phyloP scores from a whole-genome alignment of 1,284 basidiomycete species.

The Irpex sp. region DNA sequence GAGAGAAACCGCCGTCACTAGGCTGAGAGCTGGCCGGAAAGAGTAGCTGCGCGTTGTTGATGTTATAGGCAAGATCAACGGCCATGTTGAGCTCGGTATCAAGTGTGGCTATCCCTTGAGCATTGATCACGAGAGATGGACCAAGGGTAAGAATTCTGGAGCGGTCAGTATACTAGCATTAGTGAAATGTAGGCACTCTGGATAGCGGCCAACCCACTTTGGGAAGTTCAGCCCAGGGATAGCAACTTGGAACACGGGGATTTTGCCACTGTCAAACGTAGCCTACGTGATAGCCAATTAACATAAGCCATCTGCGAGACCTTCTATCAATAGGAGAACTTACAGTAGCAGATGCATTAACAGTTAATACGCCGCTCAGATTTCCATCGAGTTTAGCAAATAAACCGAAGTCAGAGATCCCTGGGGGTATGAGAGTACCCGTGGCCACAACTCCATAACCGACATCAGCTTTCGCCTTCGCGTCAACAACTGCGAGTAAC shows the following conservation, averaged over 20 bases:
- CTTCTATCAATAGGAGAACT: conserved; percentile 1
- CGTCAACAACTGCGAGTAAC: conserved; percentile 28
- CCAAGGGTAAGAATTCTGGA: conserved; percentile 31
- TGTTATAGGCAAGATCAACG: conserved; percentile 32
- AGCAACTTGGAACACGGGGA: conserved; percentile 32
- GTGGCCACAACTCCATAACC: conserved; percentile 38
- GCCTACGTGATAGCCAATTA: conserved; percentile 22
- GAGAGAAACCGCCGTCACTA: conserved; percentile 18
- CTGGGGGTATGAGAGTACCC: conserved; percentile 42
- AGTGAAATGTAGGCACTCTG: no score
- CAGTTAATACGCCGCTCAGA: conserved; percentile 29
- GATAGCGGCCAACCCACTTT: conserved; percentile 24
- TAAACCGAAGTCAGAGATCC: conserved; percentile 29
- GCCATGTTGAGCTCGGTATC: conserved; percentile 34
- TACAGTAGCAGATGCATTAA: conserved; percentile 32
- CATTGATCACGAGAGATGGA: conserved; percentile 31
- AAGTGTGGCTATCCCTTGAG: conserved; percentile 24
- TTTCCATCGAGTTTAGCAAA: conserved; percentile 22
- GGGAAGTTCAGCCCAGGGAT: conserved; percentile 40
- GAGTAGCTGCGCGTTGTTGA: conserved; percentile 35
- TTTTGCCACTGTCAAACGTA: conserved; percentile 30
- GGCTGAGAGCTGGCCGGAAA: conserved; percentile 35
- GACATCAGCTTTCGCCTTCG: conserved; percentile 32
- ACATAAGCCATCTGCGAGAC: background rate
- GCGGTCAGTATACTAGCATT: background rate